Percentiles rank a stretch among this genome's conserved stretches.
Evolutionary conservation across 139 green algal species (phyloP).

Genomic region (Micromonas commoda): DNA sequence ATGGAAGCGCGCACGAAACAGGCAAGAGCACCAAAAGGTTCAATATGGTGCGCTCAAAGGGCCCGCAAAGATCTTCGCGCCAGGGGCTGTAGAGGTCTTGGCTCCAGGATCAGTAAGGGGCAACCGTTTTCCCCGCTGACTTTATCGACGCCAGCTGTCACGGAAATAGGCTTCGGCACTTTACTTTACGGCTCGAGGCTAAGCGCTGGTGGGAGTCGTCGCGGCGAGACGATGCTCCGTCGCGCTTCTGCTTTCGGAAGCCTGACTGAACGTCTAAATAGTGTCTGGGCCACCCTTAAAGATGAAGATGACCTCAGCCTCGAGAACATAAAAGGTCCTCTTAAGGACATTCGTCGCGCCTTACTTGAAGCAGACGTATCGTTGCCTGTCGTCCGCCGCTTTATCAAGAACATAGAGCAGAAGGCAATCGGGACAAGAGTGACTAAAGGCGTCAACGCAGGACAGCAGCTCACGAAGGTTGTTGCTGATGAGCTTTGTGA

Average conservation of each 20-base stretch:
- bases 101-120: no score
- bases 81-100: no score
- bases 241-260: neutral
- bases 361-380: slow-evolving; percentile 93
- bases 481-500: slow-evolving; percentile 85
- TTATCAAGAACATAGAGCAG: slow-evolving; percentile 81
- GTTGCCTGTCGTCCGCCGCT: slow-evolving; percentile 86
- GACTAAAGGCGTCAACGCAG: slow-evolving; percentile 14
- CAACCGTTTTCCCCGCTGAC: no score
- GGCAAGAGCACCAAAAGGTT: no score
- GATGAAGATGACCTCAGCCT: neutral
- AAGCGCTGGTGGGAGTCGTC: no score
- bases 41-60: no score
- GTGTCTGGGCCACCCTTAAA: neutral
- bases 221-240: neutral
- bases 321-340: slow-evolving; percentile 94
- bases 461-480: slow-evolving; percentile 85
- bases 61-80: no score
- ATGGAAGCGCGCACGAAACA: no score
- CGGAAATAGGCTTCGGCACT: no score
- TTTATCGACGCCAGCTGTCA: no score
- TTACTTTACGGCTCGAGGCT: neutral
- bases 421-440: slow-evolving; percentile 71
- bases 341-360: slow-evolving; percentile 83
- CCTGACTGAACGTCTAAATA: neutral